A percentile compares a stretch with the other conserved stretches of the same genome.
Evolutionary conservation across 2,329 filamentous ascomycete genomes (phyloP).

Genomic region (Fusarium caatingaense): DNA sequence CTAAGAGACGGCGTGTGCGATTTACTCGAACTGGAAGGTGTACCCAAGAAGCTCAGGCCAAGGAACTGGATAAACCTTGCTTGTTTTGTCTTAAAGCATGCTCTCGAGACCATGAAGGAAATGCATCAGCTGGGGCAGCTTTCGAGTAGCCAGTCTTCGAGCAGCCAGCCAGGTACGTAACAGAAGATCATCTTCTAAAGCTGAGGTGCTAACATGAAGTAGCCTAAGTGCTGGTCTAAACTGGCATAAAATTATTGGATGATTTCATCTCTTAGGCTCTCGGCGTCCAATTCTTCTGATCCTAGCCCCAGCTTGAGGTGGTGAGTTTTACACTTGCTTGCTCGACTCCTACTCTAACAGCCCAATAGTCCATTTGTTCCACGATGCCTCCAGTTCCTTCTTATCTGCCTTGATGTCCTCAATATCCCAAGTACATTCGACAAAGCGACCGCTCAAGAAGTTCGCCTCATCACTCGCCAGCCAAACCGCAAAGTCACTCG

Average conservation of each 20-base stretch:
- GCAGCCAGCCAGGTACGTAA: not conserved
- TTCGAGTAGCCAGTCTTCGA: not conserved
- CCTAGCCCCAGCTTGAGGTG: not conserved
- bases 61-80: not conserved
- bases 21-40: not conserved
- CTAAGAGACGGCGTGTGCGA: not conserved
- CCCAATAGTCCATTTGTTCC: slow-evolving; percentile 37
- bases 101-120: not conserved
- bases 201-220: not conserved
- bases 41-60: not conserved
- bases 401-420: slow-evolving; percentile 58
- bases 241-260: not conserved
- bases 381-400: slow-evolving; percentile 47
- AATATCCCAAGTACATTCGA: slow-evolving; percentile 65
- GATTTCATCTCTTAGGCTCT: not conserved
- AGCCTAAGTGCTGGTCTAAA: not conserved
- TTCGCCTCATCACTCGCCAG: slow-evolving; percentile 56
- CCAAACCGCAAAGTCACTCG: slow-evolving; percentile 59
- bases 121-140: not conserved
- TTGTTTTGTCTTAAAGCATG: slow-evolving; percentile 8
- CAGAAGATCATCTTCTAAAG: not conserved
- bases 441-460: slow-evolving; percentile 59
- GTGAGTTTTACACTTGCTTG: not conserved
- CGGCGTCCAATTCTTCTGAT: not conserved
- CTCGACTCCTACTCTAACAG: slow-evolving; percentile 6